Conservation (phyloP, 2,329 filamentous ascomycete species). For the Penicillium sp. region DNA sequence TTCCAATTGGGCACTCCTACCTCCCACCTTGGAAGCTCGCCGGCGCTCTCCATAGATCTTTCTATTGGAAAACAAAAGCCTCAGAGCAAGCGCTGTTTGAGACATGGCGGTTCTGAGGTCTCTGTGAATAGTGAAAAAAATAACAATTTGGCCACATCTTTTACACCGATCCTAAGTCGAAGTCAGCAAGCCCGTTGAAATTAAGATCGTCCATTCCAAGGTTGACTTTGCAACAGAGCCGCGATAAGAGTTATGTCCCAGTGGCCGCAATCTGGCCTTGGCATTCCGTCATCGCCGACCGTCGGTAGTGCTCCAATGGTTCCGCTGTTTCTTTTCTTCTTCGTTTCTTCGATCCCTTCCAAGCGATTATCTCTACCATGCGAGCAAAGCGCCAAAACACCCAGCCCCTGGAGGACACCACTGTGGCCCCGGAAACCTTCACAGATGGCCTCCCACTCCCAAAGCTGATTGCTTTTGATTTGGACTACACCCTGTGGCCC, state of each 20-base stretch:
- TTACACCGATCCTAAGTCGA: too few species aligned
- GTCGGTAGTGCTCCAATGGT: background rate
- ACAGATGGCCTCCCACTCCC: constrained; percentile 72
- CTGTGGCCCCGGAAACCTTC: constrained; percentile 56
- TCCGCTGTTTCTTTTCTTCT: background rate
- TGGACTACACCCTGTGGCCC: constrained; percentile 98
- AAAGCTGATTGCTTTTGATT: constrained; percentile 84
- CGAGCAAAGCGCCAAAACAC: constrained; percentile 38
- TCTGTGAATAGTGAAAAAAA: too few species aligned
- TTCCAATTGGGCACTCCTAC: too few species aligned
- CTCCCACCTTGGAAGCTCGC: too few species aligned
- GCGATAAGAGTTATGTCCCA: background rate
- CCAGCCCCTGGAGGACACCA: constrained; percentile 35
- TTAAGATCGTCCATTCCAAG: background rate
- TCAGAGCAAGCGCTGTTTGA: too few species aligned
- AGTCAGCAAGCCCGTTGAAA: too few species aligned
- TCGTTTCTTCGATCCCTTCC: background rate
- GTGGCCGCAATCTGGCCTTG: background rate
- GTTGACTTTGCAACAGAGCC: constrained; percentile 36
- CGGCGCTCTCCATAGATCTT: too few species aligned
- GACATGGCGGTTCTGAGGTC: too few species aligned
- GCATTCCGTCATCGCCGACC: background rate
- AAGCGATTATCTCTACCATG: constrained; percentile 26
- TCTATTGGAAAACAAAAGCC: too few species aligned
- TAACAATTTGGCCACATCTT: too few species aligned